phyloP scores from a whole-genome alignment of 108 stramenopile genomes.

The Fragilaria crotonensis region DNA sequence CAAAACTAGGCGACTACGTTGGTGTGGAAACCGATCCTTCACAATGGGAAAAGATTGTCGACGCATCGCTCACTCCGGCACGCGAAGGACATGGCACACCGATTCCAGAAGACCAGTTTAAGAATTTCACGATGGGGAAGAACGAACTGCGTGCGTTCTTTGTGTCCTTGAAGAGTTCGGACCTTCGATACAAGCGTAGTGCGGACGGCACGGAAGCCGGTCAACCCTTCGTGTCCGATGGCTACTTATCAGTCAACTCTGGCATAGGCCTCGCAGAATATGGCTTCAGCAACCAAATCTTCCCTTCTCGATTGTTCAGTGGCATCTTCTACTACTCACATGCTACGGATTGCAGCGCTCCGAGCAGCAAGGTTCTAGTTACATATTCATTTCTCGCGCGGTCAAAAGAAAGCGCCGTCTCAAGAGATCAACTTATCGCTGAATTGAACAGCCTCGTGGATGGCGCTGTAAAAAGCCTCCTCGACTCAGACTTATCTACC shows the following conservation, averaged over 20 bases:
- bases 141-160: conserved; percentile 1
- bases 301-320: conserved; percentile 1
- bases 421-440: not conserved
- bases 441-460: not conserved
- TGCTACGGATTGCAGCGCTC: not conserved
- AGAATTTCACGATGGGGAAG: not conserved
- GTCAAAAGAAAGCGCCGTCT: not conserved
- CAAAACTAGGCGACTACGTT: not conserved
- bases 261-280: not conserved
- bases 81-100: not conserved
- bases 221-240: not conserved
- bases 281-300: not conserved
- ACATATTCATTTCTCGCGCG: not conserved
- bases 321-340: conserved; percentile 2
- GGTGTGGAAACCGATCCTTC: not conserved
- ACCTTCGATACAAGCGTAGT: not conserved
- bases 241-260: not conserved
- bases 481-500: not conserved
- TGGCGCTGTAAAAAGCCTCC: not conserved
- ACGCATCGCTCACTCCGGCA: not conserved
- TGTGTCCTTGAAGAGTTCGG: not conserved
- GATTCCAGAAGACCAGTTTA: not conserved
- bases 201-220: not conserved
- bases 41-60: not conserved
- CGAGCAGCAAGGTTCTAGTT: not conserved